Percentiles rank a stretch among this genome's conserved stretches.
phyloP scores from a whole-genome alignment of 2,329 filamentous ascomycete genomes.

The Didymella segeticola region DNA sequence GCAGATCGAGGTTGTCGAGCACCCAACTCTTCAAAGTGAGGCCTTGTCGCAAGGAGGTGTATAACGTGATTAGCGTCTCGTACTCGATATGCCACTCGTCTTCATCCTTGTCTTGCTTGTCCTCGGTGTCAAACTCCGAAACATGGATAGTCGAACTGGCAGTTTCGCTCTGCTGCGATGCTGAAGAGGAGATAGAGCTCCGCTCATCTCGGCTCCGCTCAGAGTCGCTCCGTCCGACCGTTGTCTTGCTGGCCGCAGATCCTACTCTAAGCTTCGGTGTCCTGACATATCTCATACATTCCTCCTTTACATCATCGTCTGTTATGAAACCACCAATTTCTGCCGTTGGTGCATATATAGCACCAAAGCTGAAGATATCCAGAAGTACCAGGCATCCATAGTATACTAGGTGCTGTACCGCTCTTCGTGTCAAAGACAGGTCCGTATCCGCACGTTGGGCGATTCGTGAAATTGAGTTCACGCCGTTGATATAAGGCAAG shows the following conservation, averaged over 20 bases:
- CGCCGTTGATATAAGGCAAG: conserved; percentile 85
- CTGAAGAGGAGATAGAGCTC: conserved; percentile 32
- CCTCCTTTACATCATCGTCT: conserved; percentile 78
- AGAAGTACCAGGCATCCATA: conserved; percentile 90
- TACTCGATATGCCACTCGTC: conserved; percentile 27
- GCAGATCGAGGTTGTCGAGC: conserved; percentile 72
- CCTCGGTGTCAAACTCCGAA: conserved; percentile 21
- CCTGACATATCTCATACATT: conserved; percentile 82
- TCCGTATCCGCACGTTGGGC: conserved; percentile 85
- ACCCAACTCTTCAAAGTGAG: conserved; percentile 89
- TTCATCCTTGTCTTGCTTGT: conserved; percentile 16
- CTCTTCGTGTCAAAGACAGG: conserved; percentile 82
- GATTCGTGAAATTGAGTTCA: conserved; percentile 87
- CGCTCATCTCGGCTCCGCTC: conserved; percentile 28
- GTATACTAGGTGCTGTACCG: conserved; percentile 87
- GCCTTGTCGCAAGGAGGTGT: conserved; percentile 82
- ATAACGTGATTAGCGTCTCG: conserved; percentile 74
- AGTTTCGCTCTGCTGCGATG: conserved; percentile 27
- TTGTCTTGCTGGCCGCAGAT: conserved; percentile 16
- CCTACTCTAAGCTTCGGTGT: conserved; percentile 49
- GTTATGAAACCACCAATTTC: conserved; percentile 80
- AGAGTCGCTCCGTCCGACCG: conserved; percentile 23
- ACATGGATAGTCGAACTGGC: conserved; percentile 22
- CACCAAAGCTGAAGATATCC: conserved; percentile 93
- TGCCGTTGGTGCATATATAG: conserved; percentile 84